A percentile compares a stretch with the other conserved stretches of the same genome.
phyloP scores from a whole-genome alignment of 2,329 filamentous ascomycete species.

The Claviceps cyperi region DNA sequence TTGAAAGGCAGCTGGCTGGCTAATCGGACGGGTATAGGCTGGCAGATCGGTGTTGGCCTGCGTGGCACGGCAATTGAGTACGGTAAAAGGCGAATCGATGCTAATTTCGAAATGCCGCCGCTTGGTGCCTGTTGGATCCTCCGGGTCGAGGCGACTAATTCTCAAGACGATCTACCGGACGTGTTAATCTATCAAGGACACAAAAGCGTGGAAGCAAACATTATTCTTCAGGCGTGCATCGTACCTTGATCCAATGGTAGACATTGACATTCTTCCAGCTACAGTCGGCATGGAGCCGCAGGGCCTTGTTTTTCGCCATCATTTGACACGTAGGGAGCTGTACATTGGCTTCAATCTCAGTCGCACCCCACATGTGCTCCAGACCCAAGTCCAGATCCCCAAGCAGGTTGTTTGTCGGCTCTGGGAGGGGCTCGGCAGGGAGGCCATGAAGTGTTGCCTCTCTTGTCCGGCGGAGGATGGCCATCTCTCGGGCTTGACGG shows the following conservation, averaged over 20 bases:
- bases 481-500: constrained; percentile 31
- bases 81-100: constrained; percentile 88
- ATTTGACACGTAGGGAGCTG: constrained; percentile 80
- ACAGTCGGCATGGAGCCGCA: constrained; percentile 71
- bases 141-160: constrained; percentile 68
- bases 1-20: constrained; percentile 28
- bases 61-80: constrained; percentile 85
- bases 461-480: constrained; percentile 36
- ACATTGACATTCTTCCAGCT: constrained; percentile 91
- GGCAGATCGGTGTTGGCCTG: constrained; percentile 78
- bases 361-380: constrained; percentile 68
- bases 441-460: constrained; percentile 31
- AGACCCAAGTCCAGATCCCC: constrained; percentile 60
- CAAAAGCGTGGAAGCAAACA: background rate
- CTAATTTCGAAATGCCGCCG: constrained; percentile 89
- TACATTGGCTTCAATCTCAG: constrained; percentile 88
- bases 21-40: constrained; percentile 50
- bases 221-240: background rate
- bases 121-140: constrained; percentile 56
- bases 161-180: constrained; percentile 67
- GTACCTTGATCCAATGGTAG: constrained; percentile 90
- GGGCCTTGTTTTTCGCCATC: constrained; percentile 57
- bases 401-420: constrained; percentile 54
- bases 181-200: background rate
- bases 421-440: constrained; percentile 29